These are phyloP conservation scores for Psilocybe cubensis DNA, from an alignment of 768 basidiomycete species.

Conservation along the genomic window DNA sequence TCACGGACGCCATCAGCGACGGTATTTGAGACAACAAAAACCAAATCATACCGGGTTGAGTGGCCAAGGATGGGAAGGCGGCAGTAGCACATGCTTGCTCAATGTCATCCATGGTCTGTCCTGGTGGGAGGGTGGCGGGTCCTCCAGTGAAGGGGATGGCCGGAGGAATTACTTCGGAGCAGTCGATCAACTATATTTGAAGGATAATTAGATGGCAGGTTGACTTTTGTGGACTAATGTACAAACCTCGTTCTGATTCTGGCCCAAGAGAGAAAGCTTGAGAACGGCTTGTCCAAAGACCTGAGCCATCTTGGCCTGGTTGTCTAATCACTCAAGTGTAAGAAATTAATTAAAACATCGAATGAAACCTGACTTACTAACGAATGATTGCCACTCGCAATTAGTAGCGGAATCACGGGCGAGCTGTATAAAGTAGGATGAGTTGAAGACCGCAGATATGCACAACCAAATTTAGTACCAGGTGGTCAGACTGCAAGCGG, in stretches of 20 bases:
- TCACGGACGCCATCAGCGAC: not conserved
- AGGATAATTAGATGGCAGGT: not conserved
- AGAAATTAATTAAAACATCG: not conserved
- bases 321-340: conserved; percentile 16
- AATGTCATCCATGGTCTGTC: conserved; percentile 17
- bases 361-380: not conserved
- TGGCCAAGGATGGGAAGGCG: conserved; percentile 16
- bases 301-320: conserved; percentile 35
- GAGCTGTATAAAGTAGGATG: conserved; percentile 19
- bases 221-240: not conserved
- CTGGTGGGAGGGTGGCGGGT: conserved; percentile 18
- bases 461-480: conserved; percentile 18
- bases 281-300: conserved; percentile 44
- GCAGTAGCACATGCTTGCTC: conserved; percentile 21
- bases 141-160: conserved; percentile 13
- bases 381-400: conserved; percentile 44
- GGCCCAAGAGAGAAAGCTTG: conserved; percentile 46
- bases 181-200: conserved; percentile 36
- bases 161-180: conserved; percentile 47
- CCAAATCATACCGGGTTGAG: conserved; percentile 9
- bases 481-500: conserved; percentile 47
- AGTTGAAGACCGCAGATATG: not conserved
- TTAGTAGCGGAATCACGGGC: conserved; percentile 46
- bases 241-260: conserved; percentile 27
- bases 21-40: too few relatives aligned